Base-by-base conservation (phyloP, 768 basidiomycete species). In the Cytidiella melzeri region DNA sequence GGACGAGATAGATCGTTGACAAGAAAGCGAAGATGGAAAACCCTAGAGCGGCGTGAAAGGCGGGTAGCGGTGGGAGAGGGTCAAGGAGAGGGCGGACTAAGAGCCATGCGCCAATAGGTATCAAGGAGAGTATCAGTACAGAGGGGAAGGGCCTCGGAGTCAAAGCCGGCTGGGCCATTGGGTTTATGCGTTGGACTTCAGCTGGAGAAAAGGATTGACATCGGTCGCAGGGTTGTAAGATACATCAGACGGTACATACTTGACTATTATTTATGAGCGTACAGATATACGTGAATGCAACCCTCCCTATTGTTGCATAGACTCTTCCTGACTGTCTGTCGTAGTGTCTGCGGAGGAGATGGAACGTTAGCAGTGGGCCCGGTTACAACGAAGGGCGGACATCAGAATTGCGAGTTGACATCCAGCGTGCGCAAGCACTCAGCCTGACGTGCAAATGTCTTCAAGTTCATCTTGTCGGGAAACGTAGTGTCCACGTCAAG, bases 1-100 rank as follows among this genome's bases (percentile, higher is more conserved):
- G 95, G 25, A 98, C 76, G 38, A 92, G 75, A 59, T 83, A 81
- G 11, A 90, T 61, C 1, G 88, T 83, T 2, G 81, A 79, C 10
- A 91, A 61, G 49, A 95, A 84, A 0, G 93, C 91, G 53, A 92
- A 73, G 42, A 95, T 66, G 1, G 90, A 84, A 67, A 95, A 84
- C 0, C 94, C 93, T 43, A 92, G 56, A 12, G 85, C 89, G 1
- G 80, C 81, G 60, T 88, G 84, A 19, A 97, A 68, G 0, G 81
- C 81, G 2, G 87, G 87, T 11, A 91, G 68, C 1, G 79, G 73
- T 1, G 87, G 87, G 0, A 75, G 60, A 0, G 87, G 87, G 51
- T 83, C 79, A 5, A 90, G 67, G 3, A 90, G 71, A 0, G 88
- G 87, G 23, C 88, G 73, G 0, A 83, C 56, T 27, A 91, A 71